Conservation (phyloP, 768 basidiomycete species). For the Suillus ampliporus region DNA sequence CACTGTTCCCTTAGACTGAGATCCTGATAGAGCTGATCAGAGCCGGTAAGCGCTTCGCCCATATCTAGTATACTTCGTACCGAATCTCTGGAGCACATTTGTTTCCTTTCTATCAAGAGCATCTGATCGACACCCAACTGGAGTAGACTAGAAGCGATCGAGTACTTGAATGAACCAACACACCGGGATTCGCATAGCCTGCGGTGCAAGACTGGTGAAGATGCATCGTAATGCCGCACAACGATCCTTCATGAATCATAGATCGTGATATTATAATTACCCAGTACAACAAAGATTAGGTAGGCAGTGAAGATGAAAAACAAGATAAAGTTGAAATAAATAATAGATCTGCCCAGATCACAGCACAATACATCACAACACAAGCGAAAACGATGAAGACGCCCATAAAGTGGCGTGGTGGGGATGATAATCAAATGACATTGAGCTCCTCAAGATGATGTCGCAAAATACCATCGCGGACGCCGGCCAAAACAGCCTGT, state of each 20-base stretch:
- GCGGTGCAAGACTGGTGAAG: too few species aligned
- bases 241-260: neutral
- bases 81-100: neutral
- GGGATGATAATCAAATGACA: conserved; percentile 26
- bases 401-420: neutral
- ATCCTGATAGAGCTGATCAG: too few species aligned
- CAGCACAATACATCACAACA: neutral
- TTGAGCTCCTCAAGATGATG: conserved; percentile 37
- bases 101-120: too few species aligned
- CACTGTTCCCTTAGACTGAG: too few species aligned
- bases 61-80: neutral
- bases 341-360: conserved; percentile 1
- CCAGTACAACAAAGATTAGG: conserved; percentile 3
- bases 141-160: neutral
- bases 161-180: neutral
- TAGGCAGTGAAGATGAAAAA: neutral
- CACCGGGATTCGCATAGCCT: neutral
- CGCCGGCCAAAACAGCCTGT: conserved; percentile 42
- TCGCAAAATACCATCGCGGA: conserved; percentile 48
- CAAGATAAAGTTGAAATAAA: conserved; percentile 3
- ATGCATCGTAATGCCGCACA: neutral
- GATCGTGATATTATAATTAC: neutral
- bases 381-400: neutral
- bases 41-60: neutral
- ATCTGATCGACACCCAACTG: neutral